Evolutionary conservation across 176 grass and related monocot species (phyloP), one percentile per base, ranked within the genome.

Genomic region (Phragmites australis): DNA sequence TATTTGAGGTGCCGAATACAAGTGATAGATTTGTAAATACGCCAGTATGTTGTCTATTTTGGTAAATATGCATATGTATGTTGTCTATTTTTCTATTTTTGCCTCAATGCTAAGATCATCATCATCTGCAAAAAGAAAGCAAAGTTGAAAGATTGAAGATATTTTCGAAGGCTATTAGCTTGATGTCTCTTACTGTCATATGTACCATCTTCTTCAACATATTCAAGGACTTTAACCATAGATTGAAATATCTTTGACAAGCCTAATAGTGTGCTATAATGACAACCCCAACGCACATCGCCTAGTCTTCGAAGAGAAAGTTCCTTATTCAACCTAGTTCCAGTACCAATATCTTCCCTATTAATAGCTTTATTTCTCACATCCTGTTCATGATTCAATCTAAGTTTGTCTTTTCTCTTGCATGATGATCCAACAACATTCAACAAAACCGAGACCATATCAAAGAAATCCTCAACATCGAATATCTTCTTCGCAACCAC

Each of bases 31-130:
- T n/a, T n/a, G n/a, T n/a, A n/a, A n/a, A n/a, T n/a, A n/a, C n/a
- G n/a, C n/a, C n/a, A n/a, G n/a, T n/a, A n/a, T n/a, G n/a, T n/a
- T n/a, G n/a, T n/a, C n/a, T n/a, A n/a, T n/a, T n/a, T n/a, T n/a
- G n/a, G n/a, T n/a, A n/a, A n/a, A n/a, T n/a, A n/a, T n/a, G n/a
- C n/a, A n/a, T n/a, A n/a, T n/a, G n/a, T n/a, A n/a, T n/a, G n/a
- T n/a, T n/a, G n/a, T n/a, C n/a, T n/a, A n/a, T n/a, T n/a, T n/a
- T n/a, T n/a, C n/a, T n/a, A n/a, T n/a, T n/a, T n/a, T n/a, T n/a
- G n/a, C n/a, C n/a, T n/a, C n/a, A n/a, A n/a, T n/a, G n/a, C n/a
- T 21, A 76, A 76, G 10, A 76, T 29, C 23, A 46, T 76, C 55
- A 76, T 61, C 23, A 76, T 46, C 0, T 61, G 55, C 25, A 75